A percentile compares a stretch with the other conserved stretches of the same genome.
Conservation (phyloP, 2,329 filamentous ascomycete species). For the Proliferodiscus dingleyae region DNA sequence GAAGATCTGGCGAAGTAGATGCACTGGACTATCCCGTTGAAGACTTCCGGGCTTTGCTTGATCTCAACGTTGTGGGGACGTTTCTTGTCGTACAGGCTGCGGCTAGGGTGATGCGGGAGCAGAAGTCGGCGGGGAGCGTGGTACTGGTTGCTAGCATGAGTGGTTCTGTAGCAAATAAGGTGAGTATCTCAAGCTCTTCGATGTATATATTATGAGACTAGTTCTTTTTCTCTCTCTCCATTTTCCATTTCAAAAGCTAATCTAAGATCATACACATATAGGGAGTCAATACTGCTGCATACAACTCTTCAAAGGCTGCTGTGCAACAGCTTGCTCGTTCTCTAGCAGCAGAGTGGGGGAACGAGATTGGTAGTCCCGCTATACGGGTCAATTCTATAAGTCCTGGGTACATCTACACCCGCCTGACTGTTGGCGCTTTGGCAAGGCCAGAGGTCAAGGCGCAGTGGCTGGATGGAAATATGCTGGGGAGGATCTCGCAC, state of each 20-base stretch:
- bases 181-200: slow-evolving; percentile 36
- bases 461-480: slow-evolving; percentile 53
- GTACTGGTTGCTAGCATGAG: slow-evolving; percentile 64
- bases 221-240: no score
- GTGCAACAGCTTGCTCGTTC: slow-evolving; percentile 57
- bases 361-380: slow-evolving; percentile 43
- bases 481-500: slow-evolving; percentile 50
- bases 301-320: slow-evolving; percentile 59
- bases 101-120: slow-evolving; percentile 50
- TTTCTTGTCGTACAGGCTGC: slow-evolving; percentile 67
- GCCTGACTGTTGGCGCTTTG: slow-evolving; percentile 63
- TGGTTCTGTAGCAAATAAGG: slow-evolving; percentile 59
- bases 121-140: slow-evolving; percentile 43
- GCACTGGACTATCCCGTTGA: slow-evolving; percentile 45
- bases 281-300: slow-evolving; percentile 26
- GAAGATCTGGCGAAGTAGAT: slow-evolving; percentile 43
- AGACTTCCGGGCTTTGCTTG: slow-evolving; percentile 62
- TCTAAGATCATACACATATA: no score
- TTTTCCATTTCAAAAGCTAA: no score
- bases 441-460: slow-evolving; percentile 54
- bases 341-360: slow-evolving; percentile 62
- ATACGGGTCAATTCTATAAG: slow-evolving; percentile 59
- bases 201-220: neutral
- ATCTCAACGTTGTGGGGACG: slow-evolving; percentile 67
- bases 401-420: slow-evolving; percentile 63